phyloP scores from a whole-genome alignment of 768 basidiomycete species.

The Pholiota microspora region DNA sequence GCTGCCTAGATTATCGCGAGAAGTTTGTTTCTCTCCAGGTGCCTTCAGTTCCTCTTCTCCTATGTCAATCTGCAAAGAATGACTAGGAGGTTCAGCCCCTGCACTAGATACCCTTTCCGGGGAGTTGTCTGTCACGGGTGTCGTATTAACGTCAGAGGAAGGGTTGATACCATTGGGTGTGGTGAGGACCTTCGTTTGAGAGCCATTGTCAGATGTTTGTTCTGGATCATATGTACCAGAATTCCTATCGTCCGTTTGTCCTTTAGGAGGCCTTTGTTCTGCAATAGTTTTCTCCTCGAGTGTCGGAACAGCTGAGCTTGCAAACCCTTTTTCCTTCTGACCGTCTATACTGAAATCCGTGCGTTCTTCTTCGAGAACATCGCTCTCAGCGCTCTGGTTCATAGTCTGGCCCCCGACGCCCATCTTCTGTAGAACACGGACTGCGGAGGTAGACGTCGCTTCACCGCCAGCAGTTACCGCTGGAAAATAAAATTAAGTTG shows the following conservation, averaged over 20 bases:
- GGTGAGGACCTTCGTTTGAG: neutral
- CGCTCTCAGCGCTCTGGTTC: constrained; percentile 40
- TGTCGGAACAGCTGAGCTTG: constrained; percentile 62
- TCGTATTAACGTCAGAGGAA: constrained; percentile 17
- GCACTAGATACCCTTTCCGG: no score
- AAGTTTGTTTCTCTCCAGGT: constrained; percentile 43
- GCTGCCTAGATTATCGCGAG: constrained; percentile 52
- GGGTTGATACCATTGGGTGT: neutral
- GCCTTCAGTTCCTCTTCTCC: constrained; percentile 50
- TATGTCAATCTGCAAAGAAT: constrained; percentile 38
- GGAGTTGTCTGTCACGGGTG: constrained; percentile 34
- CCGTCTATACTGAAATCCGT: constrained; percentile 53
- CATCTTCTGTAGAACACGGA: constrained; percentile 38
- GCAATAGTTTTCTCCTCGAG: constrained; percentile 63
- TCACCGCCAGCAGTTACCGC: constrained; percentile 17
- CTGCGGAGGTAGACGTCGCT: constrained; percentile 24
- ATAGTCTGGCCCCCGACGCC: constrained; percentile 39
- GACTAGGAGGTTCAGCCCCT: constrained; percentile 49
- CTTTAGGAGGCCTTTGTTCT: constrained; percentile 42
- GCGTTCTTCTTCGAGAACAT: constrained; percentile 46
- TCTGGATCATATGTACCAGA: constrained; percentile 8
- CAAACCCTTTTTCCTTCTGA: constrained; percentile 51
- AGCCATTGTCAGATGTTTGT: constrained; percentile 5
- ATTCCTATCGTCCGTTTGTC: constrained; percentile 21
- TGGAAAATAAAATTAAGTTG: constrained; percentile 5